Conservation (phyloP, 495 filamentous ascomycete species). For the Jackrogersella multiformis region DNA sequence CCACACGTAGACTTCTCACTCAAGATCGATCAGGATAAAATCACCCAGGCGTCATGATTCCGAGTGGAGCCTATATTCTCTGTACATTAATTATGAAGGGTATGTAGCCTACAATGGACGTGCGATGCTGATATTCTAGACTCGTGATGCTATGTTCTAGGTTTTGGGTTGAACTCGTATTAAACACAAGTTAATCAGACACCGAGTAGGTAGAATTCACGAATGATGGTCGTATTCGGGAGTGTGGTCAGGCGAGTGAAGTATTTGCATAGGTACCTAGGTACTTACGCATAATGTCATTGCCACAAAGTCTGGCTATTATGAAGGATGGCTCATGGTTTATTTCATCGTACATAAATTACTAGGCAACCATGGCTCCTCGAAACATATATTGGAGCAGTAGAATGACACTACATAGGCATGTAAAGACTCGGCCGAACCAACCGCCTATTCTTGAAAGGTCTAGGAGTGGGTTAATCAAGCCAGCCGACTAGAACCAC, state of each 20-base stretch:
- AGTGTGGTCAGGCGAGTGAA: background rate
- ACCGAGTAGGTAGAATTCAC: background rate
- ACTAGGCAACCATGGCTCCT: background rate
- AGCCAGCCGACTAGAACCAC: too few species aligned
- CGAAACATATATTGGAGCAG: background rate
- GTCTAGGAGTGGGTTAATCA: too few species aligned
- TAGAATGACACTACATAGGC: background rate
- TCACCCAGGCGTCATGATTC: background rate
- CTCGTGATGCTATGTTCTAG: background rate
- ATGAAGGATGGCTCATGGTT: background rate
- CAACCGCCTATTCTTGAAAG: background rate
- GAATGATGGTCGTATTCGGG: background rate
- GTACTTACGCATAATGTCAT: background rate
- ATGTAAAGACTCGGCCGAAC: background rate
- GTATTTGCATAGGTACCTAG: too few species aligned
- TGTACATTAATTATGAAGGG: slow-evolving; percentile 8
- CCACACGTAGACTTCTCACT: slow-evolving; percentile 94
- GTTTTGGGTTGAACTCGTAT: background rate
- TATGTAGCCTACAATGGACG: background rate
- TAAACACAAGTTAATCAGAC: background rate
- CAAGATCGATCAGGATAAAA: slow-evolving; percentile 71
- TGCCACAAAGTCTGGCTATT: background rate
- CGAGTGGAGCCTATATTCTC: background rate
- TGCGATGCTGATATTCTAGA: background rate
- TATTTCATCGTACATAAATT: background rate